Evolutionary conservation across 306 rosid genomes (phyloP), one percentile per base, ranked within the genome.

Genomic region (Psophocarpus tetragonolobus): DNA sequence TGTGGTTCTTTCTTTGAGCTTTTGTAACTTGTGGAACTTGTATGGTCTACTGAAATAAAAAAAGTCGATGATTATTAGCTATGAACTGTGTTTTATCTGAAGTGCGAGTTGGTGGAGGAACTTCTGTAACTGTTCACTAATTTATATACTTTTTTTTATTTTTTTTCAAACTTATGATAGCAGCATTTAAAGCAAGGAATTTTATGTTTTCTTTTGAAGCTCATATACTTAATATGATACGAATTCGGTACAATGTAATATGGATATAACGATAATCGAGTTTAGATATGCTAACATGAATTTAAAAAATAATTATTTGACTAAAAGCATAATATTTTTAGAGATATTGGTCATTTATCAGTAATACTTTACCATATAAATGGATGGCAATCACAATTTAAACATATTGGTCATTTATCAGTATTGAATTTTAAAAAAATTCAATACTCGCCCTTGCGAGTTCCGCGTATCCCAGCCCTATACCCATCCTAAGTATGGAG

Each of bases 11-110:
- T 71, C 17, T 41, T n/a, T 66, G 54, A 64, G n/a, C n/a, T n/a
- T n/a, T n/a, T n/a, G 44, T 8, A 9, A 10, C 44, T 38, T 38
- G 44, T 73, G 78, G 68, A 60, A 58, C 77, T 38, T 47, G 33
- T 45, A 3, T 71, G 63, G 8, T 57, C 65, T 44, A 71, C 13
- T 48, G 64, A 57, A 70, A 60, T 81, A 50, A 64, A 44, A 9
- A 8, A 23, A 17, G 3, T 5, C 50, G 63, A 13, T 5, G 24
- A 58, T 70, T 47, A 21, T 71, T 51, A 65, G 77, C 29, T 18
- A 32, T 6, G 51, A 6, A 36, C 39, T 1, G 20, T 56, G 73
- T 58, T 48, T 10, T 69, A 17, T 80, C 27, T 6, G 32, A 48
- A 44, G 62, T 33, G 1, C 6, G 36, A 33, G 36, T 33, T 33